These are phyloP conservation scores for Funneliformis caledonium DNA, from an alignment of 371 early-diverging fungal genomes.

Conservation along the genomic window DNA sequence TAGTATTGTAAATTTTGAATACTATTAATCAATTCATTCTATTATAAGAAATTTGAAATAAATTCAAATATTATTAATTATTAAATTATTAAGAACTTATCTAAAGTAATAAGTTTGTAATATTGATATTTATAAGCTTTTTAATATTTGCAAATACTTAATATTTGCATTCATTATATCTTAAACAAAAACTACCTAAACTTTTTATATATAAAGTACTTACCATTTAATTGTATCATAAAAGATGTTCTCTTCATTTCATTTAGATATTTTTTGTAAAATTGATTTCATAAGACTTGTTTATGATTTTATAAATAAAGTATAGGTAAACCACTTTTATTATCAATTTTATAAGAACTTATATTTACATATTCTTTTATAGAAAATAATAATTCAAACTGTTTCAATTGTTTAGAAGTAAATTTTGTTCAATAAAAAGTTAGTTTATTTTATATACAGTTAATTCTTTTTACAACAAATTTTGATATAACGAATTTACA, in stretches of 20 bases:
- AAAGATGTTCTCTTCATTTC: neutral
- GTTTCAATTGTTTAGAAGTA: neutral
- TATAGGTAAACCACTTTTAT: neutral
- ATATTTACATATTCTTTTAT: neutral
- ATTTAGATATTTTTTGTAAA: neutral
- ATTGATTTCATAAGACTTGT: neutral
- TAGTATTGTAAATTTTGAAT: neutral
- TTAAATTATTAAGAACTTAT: neutral
- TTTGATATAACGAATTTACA: too few species aligned
- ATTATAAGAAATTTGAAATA: too few species aligned
- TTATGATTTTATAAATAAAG: neutral
- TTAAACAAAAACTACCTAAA: neutral
- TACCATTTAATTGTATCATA: too few species aligned
- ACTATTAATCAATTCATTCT: neutral
- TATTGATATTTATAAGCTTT: neutral
- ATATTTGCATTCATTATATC: neutral
- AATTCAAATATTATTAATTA: too few species aligned
- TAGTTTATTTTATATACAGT: neutral
- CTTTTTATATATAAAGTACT: too few species aligned
- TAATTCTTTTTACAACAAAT: too few species aligned
- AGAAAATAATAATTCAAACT: constrained; percentile 9
- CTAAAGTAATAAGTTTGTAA: neutral
- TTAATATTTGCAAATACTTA: constrained; percentile 4
- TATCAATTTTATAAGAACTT: neutral
- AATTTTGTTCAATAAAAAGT: neutral